Conservation (phyloP, 179 eudicot genomes). For the Beta lomatogona region DNA sequence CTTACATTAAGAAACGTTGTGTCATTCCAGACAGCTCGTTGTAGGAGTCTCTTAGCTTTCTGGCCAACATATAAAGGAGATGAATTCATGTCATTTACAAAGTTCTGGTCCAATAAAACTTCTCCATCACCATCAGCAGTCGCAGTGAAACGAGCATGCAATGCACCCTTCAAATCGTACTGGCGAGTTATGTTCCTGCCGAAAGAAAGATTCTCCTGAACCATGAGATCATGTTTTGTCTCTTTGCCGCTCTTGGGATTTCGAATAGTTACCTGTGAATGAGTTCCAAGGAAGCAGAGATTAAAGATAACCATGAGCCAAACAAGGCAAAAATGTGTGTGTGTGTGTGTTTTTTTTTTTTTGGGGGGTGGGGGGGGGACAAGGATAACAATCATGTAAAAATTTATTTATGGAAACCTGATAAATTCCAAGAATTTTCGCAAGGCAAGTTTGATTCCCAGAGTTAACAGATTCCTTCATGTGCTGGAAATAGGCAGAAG, state of each 20-base stretch:
- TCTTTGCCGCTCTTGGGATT: constrained; percentile 69
- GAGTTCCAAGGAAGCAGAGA: constrained; percentile 11
- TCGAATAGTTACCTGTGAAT: constrained; percentile 61
- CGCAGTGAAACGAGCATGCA: constrained; percentile 71
- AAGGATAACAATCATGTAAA: not conserved
- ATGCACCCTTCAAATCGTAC: constrained; percentile 94
- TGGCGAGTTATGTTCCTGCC: constrained; percentile 64
- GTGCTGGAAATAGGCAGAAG: constrained; percentile 62
- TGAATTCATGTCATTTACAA: constrained; percentile 82
- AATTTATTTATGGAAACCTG: constrained; percentile 50
- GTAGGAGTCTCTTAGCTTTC: constrained; percentile 65
- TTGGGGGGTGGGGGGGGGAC: not conserved
- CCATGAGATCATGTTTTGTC: constrained; percentile 76
- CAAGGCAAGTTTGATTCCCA: constrained; percentile 93
- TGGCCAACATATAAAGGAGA: constrained; percentile 78
- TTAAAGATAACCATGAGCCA: not conserved
- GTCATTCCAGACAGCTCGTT: constrained; percentile 94
- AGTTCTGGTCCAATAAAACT: constrained; percentile 89
- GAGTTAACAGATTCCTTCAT: constrained; percentile 62
- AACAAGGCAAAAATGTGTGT: not conserved
- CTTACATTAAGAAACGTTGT: constrained; percentile 84
- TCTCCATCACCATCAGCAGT: constrained; percentile 71
- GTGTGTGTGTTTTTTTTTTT: too few species aligned
- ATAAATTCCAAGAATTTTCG: constrained; percentile 87
- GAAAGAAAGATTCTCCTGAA: constrained; percentile 89